Evolutionary conservation across 352 stramenopile species (phyloP), one percentile per base, ranked within the genome.

Genomic region (Phytophthora podocarpi): DNA sequence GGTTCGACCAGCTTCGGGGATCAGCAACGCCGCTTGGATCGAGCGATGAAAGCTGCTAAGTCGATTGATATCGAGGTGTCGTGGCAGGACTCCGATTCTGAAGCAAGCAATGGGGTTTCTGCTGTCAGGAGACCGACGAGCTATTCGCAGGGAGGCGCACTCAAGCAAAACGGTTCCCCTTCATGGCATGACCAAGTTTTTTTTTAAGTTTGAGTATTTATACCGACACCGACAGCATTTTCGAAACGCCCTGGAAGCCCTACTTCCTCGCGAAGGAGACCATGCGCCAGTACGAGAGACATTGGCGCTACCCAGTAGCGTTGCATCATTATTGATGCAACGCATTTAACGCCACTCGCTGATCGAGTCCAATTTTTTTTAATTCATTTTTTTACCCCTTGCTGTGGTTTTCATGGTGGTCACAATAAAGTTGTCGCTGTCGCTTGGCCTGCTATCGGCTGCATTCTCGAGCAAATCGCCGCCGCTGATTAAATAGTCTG

Each of bases 151-250:
- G 23, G 55, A 70, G 54, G 46, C 15, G 16, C 30, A 13, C 5
- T n/a, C 18, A 57, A 7, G 40, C 46, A 66, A 70, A 70, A 70
- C 62, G 56, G 57, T 40, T 36, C 49, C 23, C 34, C 27, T 32
- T 8, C 30, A 35, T 3, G 16, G 6, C 46, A 39, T 31, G 24
- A 36, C 34, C 13, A 35, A 13, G 24, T 9, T 16, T 21, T n/a
- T n/a, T n/a, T n/a, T n/a, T n/a, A n/a, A 12, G 11, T 45, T 24
- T 8, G 49, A 68, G 59, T 68, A 68, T 70, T 70, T 70, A 66
- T 70, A 51, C 54, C n/a, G n/a, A n/a, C n/a, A n/a, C n/a, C n/a
- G n/a, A 12, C 12, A 36, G 10, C 37, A 45, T 51, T 64, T 53
- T 23, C 31, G 53, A 69, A 69, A 69, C 60, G 46, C 53, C 53